Evolutionary conservation across 2,329 filamentous ascomycete species (phyloP), one percentile per base, ranked within the genome.

Genomic region (Teratosphaeria pseudoeucalypti): DNA sequence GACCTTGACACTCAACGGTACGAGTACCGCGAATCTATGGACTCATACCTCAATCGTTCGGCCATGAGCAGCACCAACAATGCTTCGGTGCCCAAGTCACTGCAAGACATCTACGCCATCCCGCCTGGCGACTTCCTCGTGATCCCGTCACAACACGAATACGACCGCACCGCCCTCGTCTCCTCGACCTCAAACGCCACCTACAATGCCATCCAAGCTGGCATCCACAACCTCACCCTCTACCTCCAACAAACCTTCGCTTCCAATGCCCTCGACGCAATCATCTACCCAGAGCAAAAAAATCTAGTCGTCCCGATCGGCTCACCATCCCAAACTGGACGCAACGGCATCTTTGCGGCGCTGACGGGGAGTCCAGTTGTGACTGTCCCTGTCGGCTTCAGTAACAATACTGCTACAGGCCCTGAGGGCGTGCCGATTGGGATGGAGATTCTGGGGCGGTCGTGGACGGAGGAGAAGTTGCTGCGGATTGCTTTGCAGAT

Each of bases 231-330:
- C 56, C 76, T 88, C 14, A 84, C 79, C 3, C 68, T 75, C 1
- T 72, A 77, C 0, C 71, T 87, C 2, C 71, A 75, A n/a, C 62
- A 70, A 2, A 83, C 81, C 0, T 84, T 87, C 61, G 67, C 72
- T 0, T 59, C 66, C 0, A 73, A 83, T 62, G 61, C 70, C 0
- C 74, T 87, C 14, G 81, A 85, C 66, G 83, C 80, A 0, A 65
- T 87, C 39, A 79, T 86, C 64, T 87, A 87, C 69, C 84, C 85
- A 0, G 80, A 87, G 67, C 85, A 87, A 66, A 80, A 79, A 66
- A 85, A 85, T 58, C 77, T 87, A 1, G 82, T 85, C 6, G 83
- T 85, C 2, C 78, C 79, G 54, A 70, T 85, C 27, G 83, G 83
- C 2, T 77, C 78, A 0, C 74, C 79, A 0, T 80, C 77, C 0